These are phyloP conservation scores for Pichia sp. DNA, from an alignment of 1,139 yeast genomes.

Conservation along the genomic window DNA sequence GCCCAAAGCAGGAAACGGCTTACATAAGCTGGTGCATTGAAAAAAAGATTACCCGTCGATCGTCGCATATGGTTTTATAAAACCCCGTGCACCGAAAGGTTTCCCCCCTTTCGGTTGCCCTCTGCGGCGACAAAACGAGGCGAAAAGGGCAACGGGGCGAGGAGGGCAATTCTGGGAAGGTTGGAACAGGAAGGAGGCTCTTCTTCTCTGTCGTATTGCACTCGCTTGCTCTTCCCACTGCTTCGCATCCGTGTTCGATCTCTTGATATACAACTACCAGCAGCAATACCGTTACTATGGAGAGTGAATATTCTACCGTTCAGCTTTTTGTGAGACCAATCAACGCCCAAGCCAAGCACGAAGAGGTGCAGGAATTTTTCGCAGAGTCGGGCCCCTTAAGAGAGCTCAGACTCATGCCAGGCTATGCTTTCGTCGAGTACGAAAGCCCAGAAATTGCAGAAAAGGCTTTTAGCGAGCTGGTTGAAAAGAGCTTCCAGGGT, in stretches of 20 bases:
- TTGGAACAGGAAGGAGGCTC: neutral
- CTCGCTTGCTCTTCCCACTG: neutral
- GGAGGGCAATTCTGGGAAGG: neutral
- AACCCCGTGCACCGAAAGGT: neutral
- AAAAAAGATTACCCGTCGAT: neutral
- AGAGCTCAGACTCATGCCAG: constrained; percentile 68
- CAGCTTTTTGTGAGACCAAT: constrained; percentile 53
- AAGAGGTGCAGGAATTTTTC: constrained; percentile 66
- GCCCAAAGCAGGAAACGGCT: no score
- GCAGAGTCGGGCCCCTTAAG: constrained; percentile 59
- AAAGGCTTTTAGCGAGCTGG: constrained; percentile 60
- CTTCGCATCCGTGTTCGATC: neutral
- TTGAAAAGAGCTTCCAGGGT: constrained; percentile 44
- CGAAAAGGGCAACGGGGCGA: neutral
- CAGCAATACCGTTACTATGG: constrained; percentile 3
- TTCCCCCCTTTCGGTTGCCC: no score
- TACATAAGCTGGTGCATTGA: neutral
- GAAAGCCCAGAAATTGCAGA: constrained; percentile 63
- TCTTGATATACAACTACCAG: neutral
- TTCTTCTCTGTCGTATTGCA: neutral
- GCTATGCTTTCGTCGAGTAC: constrained; percentile 72
- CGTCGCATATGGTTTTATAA: neutral
- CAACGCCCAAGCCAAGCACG: constrained; percentile 47
- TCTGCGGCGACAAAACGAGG: neutral
- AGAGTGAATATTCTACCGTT: constrained; percentile 38